phyloP scores from a whole-genome alignment of 1,139 yeast species.

The Spencermartinsiella ligniputridi region DNA sequence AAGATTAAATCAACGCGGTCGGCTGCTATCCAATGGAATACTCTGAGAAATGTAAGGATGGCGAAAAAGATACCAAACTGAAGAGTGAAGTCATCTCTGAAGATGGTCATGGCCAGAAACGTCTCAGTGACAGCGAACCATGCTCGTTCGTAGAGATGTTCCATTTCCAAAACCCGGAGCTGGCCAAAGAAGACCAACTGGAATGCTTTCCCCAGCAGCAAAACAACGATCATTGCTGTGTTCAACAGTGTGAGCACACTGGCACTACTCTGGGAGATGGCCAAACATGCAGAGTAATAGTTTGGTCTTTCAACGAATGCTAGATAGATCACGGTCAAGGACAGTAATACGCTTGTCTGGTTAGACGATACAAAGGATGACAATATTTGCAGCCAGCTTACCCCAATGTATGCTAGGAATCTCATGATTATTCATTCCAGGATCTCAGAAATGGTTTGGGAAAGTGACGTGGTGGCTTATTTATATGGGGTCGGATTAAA shows the following conservation, averaged over 20 bases:
- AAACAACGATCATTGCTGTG: constrained; percentile 40
- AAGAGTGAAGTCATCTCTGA: constrained; percentile 52
- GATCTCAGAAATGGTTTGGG: background rate
- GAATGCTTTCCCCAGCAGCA: constrained; percentile 42
- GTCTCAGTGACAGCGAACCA: constrained; percentile 65
- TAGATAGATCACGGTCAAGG: constrained; percentile 30
- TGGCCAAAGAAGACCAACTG: constrained; percentile 66
- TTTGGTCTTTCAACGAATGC: constrained; percentile 40
- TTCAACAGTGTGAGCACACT: constrained; percentile 41
- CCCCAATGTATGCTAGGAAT: constrained; percentile 20
- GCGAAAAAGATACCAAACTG: constrained; percentile 38
- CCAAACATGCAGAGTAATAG: constrained; percentile 42
- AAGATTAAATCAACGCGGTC: constrained; percentile 35
- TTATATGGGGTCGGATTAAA: no score
- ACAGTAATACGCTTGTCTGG: constrained; percentile 30
- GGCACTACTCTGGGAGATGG: constrained; percentile 41
- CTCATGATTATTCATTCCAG: constrained; percentile 18
- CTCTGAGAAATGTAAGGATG: constrained; percentile 50
- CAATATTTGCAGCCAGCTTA: constrained; percentile 5
- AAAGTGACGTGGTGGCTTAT: background rate
- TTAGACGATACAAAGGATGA: background rate
- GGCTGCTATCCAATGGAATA: constrained; percentile 70
- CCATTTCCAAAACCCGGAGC: constrained; percentile 68
- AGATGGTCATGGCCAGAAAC: constrained; percentile 59
- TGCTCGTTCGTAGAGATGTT: constrained; percentile 65